These are phyloP conservation scores for Sporothrix curviconia DNA, from an alignment of 2,329 filamentous ascomycete genomes.

Conservation along the genomic window DNA sequence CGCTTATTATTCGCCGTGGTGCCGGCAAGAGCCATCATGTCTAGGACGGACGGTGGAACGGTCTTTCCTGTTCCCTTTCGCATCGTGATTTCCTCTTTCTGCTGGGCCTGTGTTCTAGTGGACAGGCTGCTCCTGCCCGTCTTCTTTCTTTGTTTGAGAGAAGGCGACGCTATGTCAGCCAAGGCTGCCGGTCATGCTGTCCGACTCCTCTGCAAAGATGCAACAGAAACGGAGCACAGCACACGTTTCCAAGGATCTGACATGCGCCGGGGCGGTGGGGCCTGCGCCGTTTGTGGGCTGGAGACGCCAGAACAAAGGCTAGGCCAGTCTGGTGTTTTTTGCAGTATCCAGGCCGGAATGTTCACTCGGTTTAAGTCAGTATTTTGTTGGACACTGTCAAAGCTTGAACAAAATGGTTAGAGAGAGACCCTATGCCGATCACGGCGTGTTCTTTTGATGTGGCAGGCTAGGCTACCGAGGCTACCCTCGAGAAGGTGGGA, in stretches of 20 bases:
- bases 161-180: too few species aligned
- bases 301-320: not conserved
- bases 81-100: not conserved
- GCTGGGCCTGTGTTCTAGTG: too few species aligned
- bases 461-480: not conserved
- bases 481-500: not conserved
- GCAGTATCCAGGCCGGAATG: not conserved
- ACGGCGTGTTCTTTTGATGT: not conserved
- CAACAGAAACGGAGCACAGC: not conserved
- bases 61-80: not conserved
- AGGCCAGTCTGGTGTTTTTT: not conserved
- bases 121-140: not conserved
- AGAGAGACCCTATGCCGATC: too few species aligned
- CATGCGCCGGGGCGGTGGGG: slow-evolving; percentile 3
- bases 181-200: not conserved
- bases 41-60: too few species aligned
- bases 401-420: too few species aligned
- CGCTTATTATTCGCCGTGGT: slow-evolving; percentile 8
- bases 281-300: not conserved
- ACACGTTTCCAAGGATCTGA: not conserved
- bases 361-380: too few species aligned
- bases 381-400: too few species aligned
- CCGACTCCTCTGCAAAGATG: not conserved
- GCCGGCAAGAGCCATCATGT: not conserved
- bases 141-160: not conserved